A percentile compares a stretch with the other conserved stretches of the same genome.
Evolutionary conservation across 2,329 filamentous ascomycete species (phyloP).

Genomic region (Talaromyces pinophilus): DNA sequence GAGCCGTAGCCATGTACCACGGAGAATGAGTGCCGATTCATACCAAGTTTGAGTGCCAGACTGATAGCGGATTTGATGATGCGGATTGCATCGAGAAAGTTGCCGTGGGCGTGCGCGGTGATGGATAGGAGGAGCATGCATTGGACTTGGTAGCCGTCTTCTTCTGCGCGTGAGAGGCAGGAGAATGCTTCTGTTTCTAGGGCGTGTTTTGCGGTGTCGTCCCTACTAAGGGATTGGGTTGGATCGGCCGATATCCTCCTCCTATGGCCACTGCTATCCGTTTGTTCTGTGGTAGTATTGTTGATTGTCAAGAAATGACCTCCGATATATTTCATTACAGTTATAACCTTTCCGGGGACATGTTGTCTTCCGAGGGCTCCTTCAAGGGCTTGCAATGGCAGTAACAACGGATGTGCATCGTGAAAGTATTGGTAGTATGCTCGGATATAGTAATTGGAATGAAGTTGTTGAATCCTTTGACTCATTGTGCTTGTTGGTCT

Average conservation of each 20-base stretch:
- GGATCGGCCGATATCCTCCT: background rate
- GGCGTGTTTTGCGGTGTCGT: background rate
- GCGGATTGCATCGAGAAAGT: conserved; percentile 29
- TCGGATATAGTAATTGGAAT: conserved; percentile 37
- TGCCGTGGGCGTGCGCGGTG: conserved; percentile 32
- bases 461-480: conserved; percentile 24
- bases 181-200: conserved; percentile 27
- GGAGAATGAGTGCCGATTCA: conserved; percentile 65
- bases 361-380: conserved; percentile 30
- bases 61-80: conserved; percentile 63
- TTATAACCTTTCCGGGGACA: conserved; percentile 46
- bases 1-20: conserved; percentile 50
- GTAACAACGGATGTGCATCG: conserved; percentile 53
- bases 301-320: conserved; percentile 48
- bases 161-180: conserved; percentile 19
- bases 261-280: background rate
- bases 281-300: conserved; percentile 26
- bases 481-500: background rate
- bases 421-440: conserved; percentile 56
- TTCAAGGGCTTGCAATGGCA: conserved; percentile 43
- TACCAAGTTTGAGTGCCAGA: conserved; percentile 69
- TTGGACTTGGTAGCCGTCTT: conserved; percentile 37
- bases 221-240: background rate
- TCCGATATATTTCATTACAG: conserved; percentile 54
- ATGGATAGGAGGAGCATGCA: conserved; percentile 36